phyloP scores from a whole-genome alignment of 768 basidiomycete species.

The Tricholoma matsutake region DNA sequence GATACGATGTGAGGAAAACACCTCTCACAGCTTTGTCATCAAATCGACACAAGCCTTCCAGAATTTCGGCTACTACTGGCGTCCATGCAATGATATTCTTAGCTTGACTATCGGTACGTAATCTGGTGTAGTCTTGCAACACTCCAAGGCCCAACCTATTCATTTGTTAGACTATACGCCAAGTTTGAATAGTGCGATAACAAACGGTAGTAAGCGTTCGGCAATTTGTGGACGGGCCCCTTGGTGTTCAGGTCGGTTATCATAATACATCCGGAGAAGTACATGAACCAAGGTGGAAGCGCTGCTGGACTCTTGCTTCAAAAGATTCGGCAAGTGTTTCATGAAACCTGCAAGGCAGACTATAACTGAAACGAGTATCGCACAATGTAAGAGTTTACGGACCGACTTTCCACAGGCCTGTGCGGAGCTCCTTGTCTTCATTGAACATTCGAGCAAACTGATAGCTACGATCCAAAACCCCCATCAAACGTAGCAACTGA shows the following conservation, averaged over 20 bases:
- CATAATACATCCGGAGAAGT: slow-evolving; percentile 90
- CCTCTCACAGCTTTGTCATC: slow-evolving; percentile 85
- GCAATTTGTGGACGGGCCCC: slow-evolving; percentile 78
- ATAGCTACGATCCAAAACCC: slow-evolving; percentile 94
- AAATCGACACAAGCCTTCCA: slow-evolving; percentile 86
- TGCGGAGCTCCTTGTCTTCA: slow-evolving; percentile 95
- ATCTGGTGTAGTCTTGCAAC: slow-evolving; percentile 84
- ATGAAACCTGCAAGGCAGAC: slow-evolving; percentile 74
- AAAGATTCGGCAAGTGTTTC: slow-evolving; percentile 96
- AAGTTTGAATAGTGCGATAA: slow-evolving; percentile 10
- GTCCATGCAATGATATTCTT: slow-evolving; percentile 98
- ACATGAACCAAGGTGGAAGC: slow-evolving; percentile 94
- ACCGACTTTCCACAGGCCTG: slow-evolving; percentile 99
- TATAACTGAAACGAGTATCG: neutral
- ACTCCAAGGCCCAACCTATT: slow-evolving; percentile 82
- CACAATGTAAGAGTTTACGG: slow-evolving; percentile 32
- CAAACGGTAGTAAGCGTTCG: slow-evolving; percentile 68
- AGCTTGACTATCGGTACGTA: slow-evolving; percentile 85
- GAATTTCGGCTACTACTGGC: slow-evolving; percentile 94
- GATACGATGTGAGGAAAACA: neutral
- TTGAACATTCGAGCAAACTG: slow-evolving; percentile 97
- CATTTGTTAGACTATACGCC: slow-evolving; percentile 8
- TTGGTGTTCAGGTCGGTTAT: slow-evolving; percentile 84
- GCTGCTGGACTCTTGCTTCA: slow-evolving; percentile 98
- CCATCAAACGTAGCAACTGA: slow-evolving; percentile 91